Percentiles rank a stretch among this genome's conserved stretches.
These are phyloP conservation scores for Russula foetens DNA, from an alignment of 768 basidiomycete genomes.

Conservation along the genomic window DNA sequence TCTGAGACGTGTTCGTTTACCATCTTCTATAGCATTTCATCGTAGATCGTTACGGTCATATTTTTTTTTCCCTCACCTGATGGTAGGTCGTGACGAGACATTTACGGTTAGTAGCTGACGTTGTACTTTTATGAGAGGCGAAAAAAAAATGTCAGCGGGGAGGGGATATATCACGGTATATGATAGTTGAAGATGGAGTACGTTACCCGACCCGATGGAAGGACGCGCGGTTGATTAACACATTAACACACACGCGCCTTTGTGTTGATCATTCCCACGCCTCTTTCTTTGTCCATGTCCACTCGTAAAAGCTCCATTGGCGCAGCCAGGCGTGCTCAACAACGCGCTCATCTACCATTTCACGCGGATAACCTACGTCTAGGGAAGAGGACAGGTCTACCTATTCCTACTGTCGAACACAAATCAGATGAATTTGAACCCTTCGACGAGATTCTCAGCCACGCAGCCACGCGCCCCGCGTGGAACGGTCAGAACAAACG, in stretches of 20 bases:
- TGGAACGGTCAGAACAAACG: slow-evolving; percentile 39
- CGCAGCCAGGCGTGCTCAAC: slow-evolving; percentile 43
- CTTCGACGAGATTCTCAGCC: slow-evolving; percentile 65
- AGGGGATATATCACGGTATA: no score
- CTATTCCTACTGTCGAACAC: slow-evolving; percentile 58
- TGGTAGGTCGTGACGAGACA: background rate
- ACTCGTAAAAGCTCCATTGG: slow-evolving; percentile 35
- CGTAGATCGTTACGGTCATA: background rate
- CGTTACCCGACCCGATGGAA: background rate
- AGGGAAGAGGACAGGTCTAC: slow-evolving; percentile 74
- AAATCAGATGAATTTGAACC: slow-evolving; percentile 79
- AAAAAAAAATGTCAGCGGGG: background rate
- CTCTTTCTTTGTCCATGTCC: slow-evolving; percentile 24
- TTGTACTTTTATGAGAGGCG: slow-evolving; percentile 5
- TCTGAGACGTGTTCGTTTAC: background rate
- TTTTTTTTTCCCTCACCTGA: background rate
- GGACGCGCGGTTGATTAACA: background rate
- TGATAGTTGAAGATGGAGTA: no score
- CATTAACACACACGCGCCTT: slow-evolving; percentile 6
- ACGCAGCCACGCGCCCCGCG: slow-evolving; percentile 59
- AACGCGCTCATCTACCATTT: slow-evolving; percentile 67
- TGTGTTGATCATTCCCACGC: slow-evolving; percentile 19
- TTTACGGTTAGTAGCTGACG: background rate
- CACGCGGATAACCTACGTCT: slow-evolving; percentile 69
- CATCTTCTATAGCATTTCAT: background rate